Evolutionary conservation across 148 eudicot genomes (phyloP).

Genomic region (Vaccinium darrowii): DNA sequence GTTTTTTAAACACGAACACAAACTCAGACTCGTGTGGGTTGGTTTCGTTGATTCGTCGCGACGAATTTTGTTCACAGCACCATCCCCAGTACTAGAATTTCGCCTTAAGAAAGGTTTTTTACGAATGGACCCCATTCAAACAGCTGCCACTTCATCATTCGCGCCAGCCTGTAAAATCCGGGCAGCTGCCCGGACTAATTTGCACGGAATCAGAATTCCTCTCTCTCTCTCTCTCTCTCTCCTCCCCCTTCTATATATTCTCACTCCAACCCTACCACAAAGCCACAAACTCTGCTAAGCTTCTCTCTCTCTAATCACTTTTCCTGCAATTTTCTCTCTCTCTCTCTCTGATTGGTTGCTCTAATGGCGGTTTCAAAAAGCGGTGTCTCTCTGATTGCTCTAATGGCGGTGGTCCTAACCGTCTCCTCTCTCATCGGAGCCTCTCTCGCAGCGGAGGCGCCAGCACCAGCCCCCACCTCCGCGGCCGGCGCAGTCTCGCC

Average conservation of each 20-base stretch:
- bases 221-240: background rate
- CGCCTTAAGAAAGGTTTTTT: background rate
- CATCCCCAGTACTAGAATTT: too few species aligned
- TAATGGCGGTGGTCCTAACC: slow-evolving; percentile 26
- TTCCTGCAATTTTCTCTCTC: background rate
- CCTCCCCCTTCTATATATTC: background rate
- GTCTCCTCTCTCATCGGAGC: slow-evolving; percentile 33
- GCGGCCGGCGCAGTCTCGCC: slow-evolving; percentile 43
- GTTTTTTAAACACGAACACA: background rate
- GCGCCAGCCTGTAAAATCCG: slow-evolving; percentile 27
- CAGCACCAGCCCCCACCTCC: slow-evolving; percentile 61
- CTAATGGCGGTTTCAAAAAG: slow-evolving; percentile 41
- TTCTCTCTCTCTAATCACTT: background rate
- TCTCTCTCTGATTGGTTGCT: background rate
- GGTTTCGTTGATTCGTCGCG: too few species aligned
- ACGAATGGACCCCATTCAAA: background rate
- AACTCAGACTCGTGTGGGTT: background rate
- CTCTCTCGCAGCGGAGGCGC: slow-evolving; percentile 50
- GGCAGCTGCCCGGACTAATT: slow-evolving; percentile 9
- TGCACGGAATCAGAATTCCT: background rate
- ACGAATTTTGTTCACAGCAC: too few species aligned
- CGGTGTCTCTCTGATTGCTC: slow-evolving; percentile 12
- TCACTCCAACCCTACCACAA: background rate
- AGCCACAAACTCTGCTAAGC: background rate
- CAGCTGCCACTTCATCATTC: slow-evolving; percentile 4